Base-by-base conservation (phyloP, 2,329 filamentous ascomycete species). In the Exophiala dermatitidis region DNA sequence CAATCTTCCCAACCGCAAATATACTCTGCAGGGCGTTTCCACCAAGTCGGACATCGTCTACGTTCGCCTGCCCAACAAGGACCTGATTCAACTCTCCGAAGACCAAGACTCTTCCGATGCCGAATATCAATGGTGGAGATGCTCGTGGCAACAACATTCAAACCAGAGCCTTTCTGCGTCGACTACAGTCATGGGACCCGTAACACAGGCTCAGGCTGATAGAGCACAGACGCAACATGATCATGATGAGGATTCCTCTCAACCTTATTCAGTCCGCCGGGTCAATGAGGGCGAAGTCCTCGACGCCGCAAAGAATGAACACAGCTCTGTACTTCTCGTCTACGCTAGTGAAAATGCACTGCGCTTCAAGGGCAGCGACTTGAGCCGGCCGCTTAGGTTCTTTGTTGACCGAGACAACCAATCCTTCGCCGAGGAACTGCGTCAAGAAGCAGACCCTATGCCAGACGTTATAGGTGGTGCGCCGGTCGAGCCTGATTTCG, bases 31-130 rank as follows among this genome's bases (percentile, higher is more conserved):
- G 42, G 81, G 81, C 30, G 76, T 83, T 3, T 78, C 78, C 36
- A 83, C 80, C 2, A 73, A 77, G 46, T 72, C 77, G 1, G 75
- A 79, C 60, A 72, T 81, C 29, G 79, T 76, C 33, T 84, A 83
- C 60, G 66, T 84, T 10, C 70, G 80, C 12, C 71, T 72, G 29
- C 70, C 69, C 4, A 67, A 58, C n/a, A 46, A 48, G 10, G 59
- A 67, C 28, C 52, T 59, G 1, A 54, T 64, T 58, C 59, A 59
- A 42, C 67, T 68, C 46, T 66, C 71, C 45, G 60, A 68, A 12
- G 62, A 66, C 26, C 65, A 66, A 26, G 63, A 65, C 30, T 59
- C 53, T 4, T 55, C 57, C 10, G 60, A 62, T 32, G 55, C 59
- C 29, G 65, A 67, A 43, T 74, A 72, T 66, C 72, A 78, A 59